These are phyloP conservation scores for Rugosomyces carneus DNA, from an alignment of 1,284 basidiomycete genomes.

Conservation along the genomic window DNA sequence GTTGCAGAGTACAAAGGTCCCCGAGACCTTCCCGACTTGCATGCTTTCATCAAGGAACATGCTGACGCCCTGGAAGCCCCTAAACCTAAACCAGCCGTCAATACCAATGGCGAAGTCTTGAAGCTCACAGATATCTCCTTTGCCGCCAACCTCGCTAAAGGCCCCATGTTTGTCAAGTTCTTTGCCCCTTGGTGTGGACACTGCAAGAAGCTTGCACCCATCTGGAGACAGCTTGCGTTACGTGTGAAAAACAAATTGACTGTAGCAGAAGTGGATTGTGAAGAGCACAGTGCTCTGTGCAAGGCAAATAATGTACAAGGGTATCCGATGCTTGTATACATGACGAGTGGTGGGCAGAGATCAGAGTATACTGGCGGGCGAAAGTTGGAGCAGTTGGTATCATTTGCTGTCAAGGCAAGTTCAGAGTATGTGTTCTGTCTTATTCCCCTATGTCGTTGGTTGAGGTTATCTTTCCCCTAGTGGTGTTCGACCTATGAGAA, in stretches of 20 bases:
- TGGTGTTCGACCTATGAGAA: conserved; percentile 39
- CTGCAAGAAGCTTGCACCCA: conserved; percentile 85
- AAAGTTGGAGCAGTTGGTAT: conserved; percentile 60
- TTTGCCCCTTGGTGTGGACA: conserved; percentile 93
- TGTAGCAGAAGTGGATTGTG: conserved; percentile 85
- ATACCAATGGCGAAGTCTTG: conserved; percentile 60
- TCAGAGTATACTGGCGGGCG: conserved; percentile 70
- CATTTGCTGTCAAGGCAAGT: conserved; percentile 68
- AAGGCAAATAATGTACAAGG: conserved; percentile 58
- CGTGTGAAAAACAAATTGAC: conserved; percentile 64
- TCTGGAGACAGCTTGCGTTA: conserved; percentile 69
- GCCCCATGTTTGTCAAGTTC: conserved; percentile 83
- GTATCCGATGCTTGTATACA: conserved; percentile 79
- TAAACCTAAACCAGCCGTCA: conserved; percentile 27
- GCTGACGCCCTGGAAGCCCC: conserved; percentile 10
- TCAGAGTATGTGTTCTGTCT: conserved; percentile 45
- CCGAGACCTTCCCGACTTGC: conserved; percentile 28
- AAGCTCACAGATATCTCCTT: conserved; percentile 51
- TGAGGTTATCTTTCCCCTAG: conserved; percentile 23
- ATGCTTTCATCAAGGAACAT: conserved; percentile 28
- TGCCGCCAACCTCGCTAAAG: conserved; percentile 40
- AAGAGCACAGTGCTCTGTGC: conserved; percentile 65
- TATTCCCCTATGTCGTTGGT: neutral
- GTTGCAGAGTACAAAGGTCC: conserved; percentile 50
- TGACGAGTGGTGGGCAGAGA: conserved; percentile 36